Base-by-base conservation (phyloP, 805 yeast species). In the Saccharomyces kudriavzevii region DNA sequence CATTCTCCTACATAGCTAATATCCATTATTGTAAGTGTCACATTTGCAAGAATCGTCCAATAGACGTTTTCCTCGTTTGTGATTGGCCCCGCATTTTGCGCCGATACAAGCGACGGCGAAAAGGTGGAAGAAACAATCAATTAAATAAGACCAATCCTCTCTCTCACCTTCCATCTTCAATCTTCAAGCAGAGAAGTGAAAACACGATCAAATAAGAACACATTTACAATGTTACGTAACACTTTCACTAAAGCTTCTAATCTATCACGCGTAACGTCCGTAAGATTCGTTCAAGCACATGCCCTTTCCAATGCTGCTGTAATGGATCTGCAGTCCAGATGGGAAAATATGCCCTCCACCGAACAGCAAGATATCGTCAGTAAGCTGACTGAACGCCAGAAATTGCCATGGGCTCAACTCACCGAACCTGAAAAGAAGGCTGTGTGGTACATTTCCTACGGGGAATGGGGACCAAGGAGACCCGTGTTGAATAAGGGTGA, bases 391-490 rank as follows among this genome's bases (percentile, higher is more conserved):
- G 85, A 87, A 70, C 89, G 99, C 77, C 96, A 90, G 82, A 89
- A 88, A 77, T 81, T 84, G 63, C 87, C 96, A 73, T 94, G 99
- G 99, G 77, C 74, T 58, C 90, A 90, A 70, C 81, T 94, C 67
- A 83, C 96, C 45, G 73, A 79, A 20, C 87, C 87, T 59, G 99
- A 94, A 79, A 91, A 92, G 84, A 85, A 85, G 75, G 98, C 99
- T 57, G 90, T 96, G 56, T 91, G 95, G 89, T 92, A 85, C 79
- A 87, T 94, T 64, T 90, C 97, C 40, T 94, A 91, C 74, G 99
- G 99, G 66, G 89, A 88, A 68, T 94, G 98, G 98, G 99, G 99
- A 54, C 99, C 99, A 77, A 89, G 99, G 81, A 90, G 83, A 76
- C 98, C 98, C 60, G 82, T 91, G 62, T 89, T 89, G 75, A 82